A percentile compares a stretch with the other conserved stretches of the same genome.
These are phyloP conservation scores for Globisporangium paroecandrum DNA, from an alignment of 352 stramenopile genomes.

Conservation along the genomic window DNA sequence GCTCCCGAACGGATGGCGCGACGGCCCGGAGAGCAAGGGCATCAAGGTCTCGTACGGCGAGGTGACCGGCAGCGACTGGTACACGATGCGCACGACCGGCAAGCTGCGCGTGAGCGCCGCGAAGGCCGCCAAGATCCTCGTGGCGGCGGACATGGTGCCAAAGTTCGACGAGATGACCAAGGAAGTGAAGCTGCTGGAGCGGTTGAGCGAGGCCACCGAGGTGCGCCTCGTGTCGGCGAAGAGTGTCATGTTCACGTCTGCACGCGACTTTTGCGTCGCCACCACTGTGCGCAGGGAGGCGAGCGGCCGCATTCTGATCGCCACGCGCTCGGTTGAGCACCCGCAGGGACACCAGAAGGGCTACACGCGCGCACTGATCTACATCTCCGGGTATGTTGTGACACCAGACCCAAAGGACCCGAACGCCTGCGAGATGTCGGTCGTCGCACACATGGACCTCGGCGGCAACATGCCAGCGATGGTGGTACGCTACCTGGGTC, in stretches of 20 bases:
- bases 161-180: conserved; percentile 84
- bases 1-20: conserved; percentile 56
- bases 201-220: conserved; percentile 59
- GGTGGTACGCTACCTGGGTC: conserved; percentile 70
- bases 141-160: conserved; percentile 53
- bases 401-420: conserved; percentile 56
- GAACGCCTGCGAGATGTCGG: conserved; percentile 58
- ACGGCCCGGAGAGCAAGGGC: conserved; percentile 60
- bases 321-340: conserved; percentile 68
- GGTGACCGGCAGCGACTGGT: conserved; percentile 58
- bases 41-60: conserved; percentile 75
- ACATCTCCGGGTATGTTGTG: conserved; percentile 73
- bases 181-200: conserved; percentile 58
- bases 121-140: conserved; percentile 49
- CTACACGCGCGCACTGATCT: conserved; percentile 41
- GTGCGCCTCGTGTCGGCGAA: conserved; percentile 59
- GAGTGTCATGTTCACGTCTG: conserved; percentile 72
- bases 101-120: conserved; percentile 51
- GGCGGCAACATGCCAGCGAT: conserved; percentile 63
- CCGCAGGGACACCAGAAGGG: conserved; percentile 42
- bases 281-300: conserved; percentile 49
- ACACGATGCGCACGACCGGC: conserved; percentile 69
- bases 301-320: conserved; percentile 58
- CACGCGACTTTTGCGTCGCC: conserved; percentile 69
- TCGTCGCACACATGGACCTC: conserved; percentile 79